Evolutionary conservation across 176 grass and related monocot species (phyloP).

Genomic region (Dendrocalamus sinicus): DNA sequence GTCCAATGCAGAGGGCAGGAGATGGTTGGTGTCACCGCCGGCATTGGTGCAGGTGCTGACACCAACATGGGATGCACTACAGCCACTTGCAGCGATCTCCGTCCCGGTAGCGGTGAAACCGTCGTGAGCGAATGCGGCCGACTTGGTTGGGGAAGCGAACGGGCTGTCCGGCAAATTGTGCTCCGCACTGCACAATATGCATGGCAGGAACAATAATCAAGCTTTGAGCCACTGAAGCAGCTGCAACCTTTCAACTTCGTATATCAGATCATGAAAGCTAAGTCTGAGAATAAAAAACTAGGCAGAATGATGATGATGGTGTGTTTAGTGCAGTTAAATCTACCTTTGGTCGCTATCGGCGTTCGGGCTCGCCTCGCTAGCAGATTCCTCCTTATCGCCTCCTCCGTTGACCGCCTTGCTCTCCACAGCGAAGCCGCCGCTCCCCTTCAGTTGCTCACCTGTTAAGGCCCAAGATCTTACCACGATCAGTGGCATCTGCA

Average conservation of each 20-base stretch:
- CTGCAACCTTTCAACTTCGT: neutral
- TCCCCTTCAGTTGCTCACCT: slow-evolving; percentile 53
- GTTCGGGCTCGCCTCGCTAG: slow-evolving; percentile 56
- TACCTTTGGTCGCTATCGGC: slow-evolving; percentile 80
- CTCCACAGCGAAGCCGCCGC: slow-evolving; percentile 24
- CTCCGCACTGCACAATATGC: slow-evolving; percentile 53
- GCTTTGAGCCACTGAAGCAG: neutral
- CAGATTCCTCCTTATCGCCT: slow-evolving; percentile 75
- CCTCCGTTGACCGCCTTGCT: slow-evolving; percentile 54
- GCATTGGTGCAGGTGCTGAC: slow-evolving; percentile 9
- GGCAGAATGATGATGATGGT: slow-evolving; percentile 12
- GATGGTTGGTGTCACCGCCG: slow-evolving; percentile 37
- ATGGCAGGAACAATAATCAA: slow-evolving; percentile 8
- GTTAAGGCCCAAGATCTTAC: slow-evolving; percentile 40
- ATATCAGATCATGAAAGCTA: slow-evolving; percentile 39
- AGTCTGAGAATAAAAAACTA: slow-evolving; percentile 27
- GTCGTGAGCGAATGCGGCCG: neutral
- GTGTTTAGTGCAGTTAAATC: slow-evolving; percentile 41
- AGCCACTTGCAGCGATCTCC: slow-evolving; percentile 13
- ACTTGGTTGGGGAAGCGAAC: slow-evolving; percentile 72
- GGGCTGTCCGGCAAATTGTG: slow-evolving; percentile 86
- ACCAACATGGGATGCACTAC: neutral
- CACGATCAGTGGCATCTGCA: slow-evolving; percentile 6
- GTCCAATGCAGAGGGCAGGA: slow-evolving; percentile 52
- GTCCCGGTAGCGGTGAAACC: slow-evolving; percentile 27